These are phyloP conservation scores for Incumbomyces delicatus DNA, from an alignment of 2,329 filamentous ascomycete species.

Conservation along the genomic window DNA sequence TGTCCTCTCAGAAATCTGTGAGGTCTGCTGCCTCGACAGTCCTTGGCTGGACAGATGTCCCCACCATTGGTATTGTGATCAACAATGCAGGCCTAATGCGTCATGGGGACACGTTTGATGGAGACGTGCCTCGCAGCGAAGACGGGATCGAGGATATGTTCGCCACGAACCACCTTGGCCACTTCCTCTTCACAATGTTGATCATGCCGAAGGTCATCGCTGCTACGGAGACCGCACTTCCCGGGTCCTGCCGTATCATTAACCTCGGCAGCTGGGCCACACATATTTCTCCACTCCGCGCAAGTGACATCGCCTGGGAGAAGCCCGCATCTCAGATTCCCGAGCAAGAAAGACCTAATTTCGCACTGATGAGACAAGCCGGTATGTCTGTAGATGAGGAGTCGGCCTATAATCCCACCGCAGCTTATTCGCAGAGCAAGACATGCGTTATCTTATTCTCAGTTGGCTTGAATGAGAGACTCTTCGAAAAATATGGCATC, in stretches of 20 bases:
- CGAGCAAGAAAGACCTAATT: slow-evolving; percentile 10
- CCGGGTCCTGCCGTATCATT: slow-evolving; percentile 20
- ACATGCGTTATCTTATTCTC: slow-evolving; percentile 38
- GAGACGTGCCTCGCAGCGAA: slow-evolving; percentile 17
- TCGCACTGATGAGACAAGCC: neutral
- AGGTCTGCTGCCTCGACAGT: slow-evolving; percentile 26
- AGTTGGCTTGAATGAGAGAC: slow-evolving; percentile 25
- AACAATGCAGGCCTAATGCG: slow-evolving; percentile 36
- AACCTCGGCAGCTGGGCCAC: slow-evolving; percentile 23
- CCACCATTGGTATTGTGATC: slow-evolving; percentile 32
- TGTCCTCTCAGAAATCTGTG: slow-evolving; percentile 25
- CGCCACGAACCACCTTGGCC: slow-evolving; percentile 31
- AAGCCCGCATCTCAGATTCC: slow-evolving; percentile 16
- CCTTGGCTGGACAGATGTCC: slow-evolving; percentile 21
- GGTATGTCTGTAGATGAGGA: slow-evolving; percentile 5
- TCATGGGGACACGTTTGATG: too few relatives aligned
- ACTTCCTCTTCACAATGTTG: slow-evolving; percentile 34
- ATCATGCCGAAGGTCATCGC: slow-evolving; percentile 27
- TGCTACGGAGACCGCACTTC: slow-evolving; percentile 16
- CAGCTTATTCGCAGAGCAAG: slow-evolving; percentile 38
- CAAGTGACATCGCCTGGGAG: slow-evolving; percentile 27
- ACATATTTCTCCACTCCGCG: slow-evolving; percentile 24
- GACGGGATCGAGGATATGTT: slow-evolving; percentile 33
- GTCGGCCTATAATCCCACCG: slow-evolving; percentile 27
- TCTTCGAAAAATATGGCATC: slow-evolving; percentile 23